phyloP scores from a whole-genome alignment of 2,329 filamentous ascomycete genomes.

The Alternaria dauci region DNA sequence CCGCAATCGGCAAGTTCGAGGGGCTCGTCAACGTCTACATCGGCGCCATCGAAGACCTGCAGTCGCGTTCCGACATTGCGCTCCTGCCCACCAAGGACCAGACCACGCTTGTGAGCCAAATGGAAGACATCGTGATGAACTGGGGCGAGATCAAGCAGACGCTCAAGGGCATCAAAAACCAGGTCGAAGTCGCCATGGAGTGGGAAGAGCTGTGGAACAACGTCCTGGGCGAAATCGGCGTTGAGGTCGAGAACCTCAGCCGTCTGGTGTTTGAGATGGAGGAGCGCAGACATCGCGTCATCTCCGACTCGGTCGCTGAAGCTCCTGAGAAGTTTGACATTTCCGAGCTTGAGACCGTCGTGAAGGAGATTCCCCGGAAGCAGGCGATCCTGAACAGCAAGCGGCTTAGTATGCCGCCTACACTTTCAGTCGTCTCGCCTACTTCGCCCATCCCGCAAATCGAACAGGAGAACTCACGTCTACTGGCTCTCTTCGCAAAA shows the following conservation, averaged over 20 bases:
- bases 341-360: constrained; percentile 89
- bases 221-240: constrained; percentile 90
- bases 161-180: constrained; percentile 80
- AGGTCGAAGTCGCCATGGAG: constrained; percentile 97
- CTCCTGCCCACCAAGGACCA: constrained; percentile 76
- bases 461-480: constrained; percentile 81
- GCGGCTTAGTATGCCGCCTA: constrained; percentile 71
- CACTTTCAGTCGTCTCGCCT: constrained; percentile 68
- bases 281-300: constrained; percentile 84
- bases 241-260: constrained; percentile 81
- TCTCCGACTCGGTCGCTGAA: constrained; percentile 66
- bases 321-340: constrained; percentile 75
- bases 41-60: constrained; percentile 89
- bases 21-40: constrained; percentile 92
- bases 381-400: constrained; percentile 64
- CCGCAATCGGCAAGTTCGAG: constrained; percentile 83
- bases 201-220: constrained; percentile 98
- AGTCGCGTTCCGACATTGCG: constrained; percentile 78
- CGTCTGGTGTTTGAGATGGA: constrained; percentile 97
- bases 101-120: constrained; percentile 79
- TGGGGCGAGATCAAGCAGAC: constrained; percentile 84
- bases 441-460: constrained; percentile 64
- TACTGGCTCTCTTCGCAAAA: constrained; percentile 89
- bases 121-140: constrained; percentile 84
- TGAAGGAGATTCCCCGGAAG: constrained; percentile 78